Conservation (phyloP, 805 yeast species). For the Candida wancherniae region DNA sequence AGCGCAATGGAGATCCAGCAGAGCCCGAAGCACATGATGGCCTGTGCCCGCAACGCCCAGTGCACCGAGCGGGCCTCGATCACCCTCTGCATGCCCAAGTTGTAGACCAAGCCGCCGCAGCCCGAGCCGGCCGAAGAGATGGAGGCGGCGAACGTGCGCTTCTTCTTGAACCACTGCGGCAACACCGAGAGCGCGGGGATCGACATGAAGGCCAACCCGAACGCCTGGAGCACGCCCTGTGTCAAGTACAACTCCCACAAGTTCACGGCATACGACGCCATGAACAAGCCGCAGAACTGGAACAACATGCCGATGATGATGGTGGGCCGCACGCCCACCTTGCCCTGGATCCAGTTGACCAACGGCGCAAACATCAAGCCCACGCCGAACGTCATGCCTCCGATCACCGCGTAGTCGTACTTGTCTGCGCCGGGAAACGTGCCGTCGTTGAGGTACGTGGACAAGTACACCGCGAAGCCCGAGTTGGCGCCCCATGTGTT, state of each 20-base stretch:
- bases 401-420: slow-evolving; percentile 60
- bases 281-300: slow-evolving; percentile 50
- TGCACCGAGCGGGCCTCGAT: slow-evolving; percentile 32
- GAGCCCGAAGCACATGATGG: slow-evolving; percentile 14
- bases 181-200: slow-evolving; percentile 56
- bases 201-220: slow-evolving; percentile 51
- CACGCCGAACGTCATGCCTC: slow-evolving; percentile 59
- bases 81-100: slow-evolving; percentile 38
- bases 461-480: slow-evolving; percentile 60
- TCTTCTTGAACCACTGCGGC: slow-evolving; percentile 69
- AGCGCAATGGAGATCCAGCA: slow-evolving; percentile 13
- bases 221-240: slow-evolving; percentile 62
- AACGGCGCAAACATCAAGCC: slow-evolving; percentile 61
- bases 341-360: slow-evolving; percentile 45
- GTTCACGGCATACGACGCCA: slow-evolving; percentile 56
- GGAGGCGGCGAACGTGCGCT: slow-evolving; percentile 52
- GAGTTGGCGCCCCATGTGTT: slow-evolving; percentile 72
- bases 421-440: slow-evolving; percentile 51
- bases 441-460: slow-evolving; percentile 47
- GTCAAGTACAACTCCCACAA: slow-evolving; percentile 65
- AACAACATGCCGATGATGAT: slow-evolving; percentile 45
- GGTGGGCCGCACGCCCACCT: slow-evolving; percentile 41
- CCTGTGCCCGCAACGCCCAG: slow-evolving; percentile 50
- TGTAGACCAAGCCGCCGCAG: slow-evolving; percentile 48
- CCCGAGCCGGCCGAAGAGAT: slow-evolving; percentile 46